Evolutionary conservation across 202 grass and related monocot genomes (phyloP), one percentile per base, ranked within the genome.

Genomic region (Carex sylvatica): DNA sequence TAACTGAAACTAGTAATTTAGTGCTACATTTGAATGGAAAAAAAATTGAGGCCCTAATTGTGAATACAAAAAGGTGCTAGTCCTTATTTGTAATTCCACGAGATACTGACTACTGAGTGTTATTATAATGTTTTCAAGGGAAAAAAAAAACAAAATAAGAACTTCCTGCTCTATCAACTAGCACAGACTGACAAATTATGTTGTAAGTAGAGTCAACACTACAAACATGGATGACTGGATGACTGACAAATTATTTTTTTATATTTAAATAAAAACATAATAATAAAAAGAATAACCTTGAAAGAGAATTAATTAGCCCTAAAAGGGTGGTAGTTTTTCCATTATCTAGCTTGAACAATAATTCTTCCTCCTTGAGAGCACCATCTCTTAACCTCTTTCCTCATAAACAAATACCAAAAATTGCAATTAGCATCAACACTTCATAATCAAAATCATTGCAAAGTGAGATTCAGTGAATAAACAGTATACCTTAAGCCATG

Each of bases 361-460:
- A 56, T 36, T 87, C 88, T 91, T 97, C 90, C 88, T 93, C 92
- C 85, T 94, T 89, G 22, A 94, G 64, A 90, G 92, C 88, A 70
- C 72, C 76, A 60, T 93, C 75, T 13, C 87, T 84, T 40, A 97
- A 79, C 78, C 88, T 91, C 95, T 97, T 83, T 86, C 64, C 56
- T 85, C 84, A 81, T 70, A 61, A 84, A 86, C 13, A 76, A 83
- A 88, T 19, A 70, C 2, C 6, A 66, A 81, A 51, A 3, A 52
- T 16, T 13, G 18, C 22, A 82, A 49, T 81, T 36, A 51, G 28
- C 38, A 81, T 67, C 9, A 68, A 35, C 20, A 30, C 38, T 16
- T 68, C 7, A 68, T 51, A 0, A 49, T 33, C 23, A 18, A 65
- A 87, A 69, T 30, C 31, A 73, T 44, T 70, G 61, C 6, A 86